Base-by-base conservation (phyloP, 78 protist species). In the Guillardia theta region DNA sequence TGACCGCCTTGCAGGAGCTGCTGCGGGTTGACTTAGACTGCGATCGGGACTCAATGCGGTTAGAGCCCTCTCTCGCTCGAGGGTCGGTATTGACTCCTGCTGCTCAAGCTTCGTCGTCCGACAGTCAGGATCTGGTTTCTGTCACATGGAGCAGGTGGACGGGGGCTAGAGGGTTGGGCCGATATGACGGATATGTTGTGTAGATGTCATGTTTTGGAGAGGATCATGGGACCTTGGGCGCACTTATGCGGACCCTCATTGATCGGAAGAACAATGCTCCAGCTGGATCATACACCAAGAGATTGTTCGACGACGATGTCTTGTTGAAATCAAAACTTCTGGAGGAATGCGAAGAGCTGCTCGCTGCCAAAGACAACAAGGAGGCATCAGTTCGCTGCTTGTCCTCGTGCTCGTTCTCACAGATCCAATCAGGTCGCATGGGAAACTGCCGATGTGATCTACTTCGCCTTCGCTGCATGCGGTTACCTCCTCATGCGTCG, bases 401-500 rank as follows among this genome's bases (percentile, higher is more conserved):
- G 70, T 41, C 41, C 54, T 1, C 92, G 18, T 21, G 6, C 19
- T 22, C 62, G 43, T 64, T 37, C 54, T 96, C 95, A 53, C 95
- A 93, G 21, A 15, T 39, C 5, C 95, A 76, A 62, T 44, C 87
- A 70, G 88, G 92, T 77, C n/a, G 95, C 95, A 22, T 39, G 83
- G 19, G 97, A 96, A 64, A 96, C 97, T 0, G 97, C 97, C 45
- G 97, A 96, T 80, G 64, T 96, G 41, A 1, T 95, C 41, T 96
- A 93, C 94, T 96, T 96, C 48, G 88, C 83, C 83, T 70, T 70
- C 41, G 83, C 83, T 3, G 83, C 83, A 36, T 70, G 83, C 83
- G 83, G 70, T 58, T 50, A 10, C 58, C 58, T 50, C 58, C 58
- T 58, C 27, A 30, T 6, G 39, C 70, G 1, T 30, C 4, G 39